These are phyloP conservation scores for Psilocybe subaeruginosa DNA, from an alignment of 768 basidiomycete genomes.

Conservation along the genomic window DNA sequence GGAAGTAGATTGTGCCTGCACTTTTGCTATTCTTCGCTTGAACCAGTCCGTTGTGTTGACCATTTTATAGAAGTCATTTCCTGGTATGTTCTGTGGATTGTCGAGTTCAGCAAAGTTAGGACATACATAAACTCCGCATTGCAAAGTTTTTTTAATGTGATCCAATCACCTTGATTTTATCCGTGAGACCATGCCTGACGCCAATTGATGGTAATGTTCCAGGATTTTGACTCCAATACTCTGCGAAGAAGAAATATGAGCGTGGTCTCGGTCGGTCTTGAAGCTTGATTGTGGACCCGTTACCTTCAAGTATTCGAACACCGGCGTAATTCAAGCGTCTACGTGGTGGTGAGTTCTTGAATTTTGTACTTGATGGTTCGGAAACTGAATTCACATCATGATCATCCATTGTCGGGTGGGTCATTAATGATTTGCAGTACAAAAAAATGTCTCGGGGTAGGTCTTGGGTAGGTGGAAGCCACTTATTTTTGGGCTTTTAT, in stretches of 20 bases:
- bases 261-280: not conserved
- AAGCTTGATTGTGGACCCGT: not conserved
- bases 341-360: not conserved
- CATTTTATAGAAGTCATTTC: constrained; percentile 17
- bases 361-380: not conserved
- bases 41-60: constrained; percentile 19
- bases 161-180: constrained; percentile 13
- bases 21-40: constrained; percentile 12
- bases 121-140: not conserved
- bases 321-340: not conserved
- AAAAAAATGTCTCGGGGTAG: not conserved
- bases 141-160: not conserved
- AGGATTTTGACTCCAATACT: constrained; percentile 11
- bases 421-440: not conserved
- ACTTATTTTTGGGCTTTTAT: not conserved
- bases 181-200: constrained; percentile 11
- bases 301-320: not conserved
- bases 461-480: not conserved
- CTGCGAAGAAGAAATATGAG: not conserved
- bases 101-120: too few relatives aligned
- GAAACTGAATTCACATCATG: not conserved
- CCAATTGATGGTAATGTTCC: constrained; percentile 2
- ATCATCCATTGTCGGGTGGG: not conserved
- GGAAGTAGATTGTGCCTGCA: not conserved
- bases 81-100: constrained; percentile 17